A percentile compares a stretch with the other conserved stretches of the same genome.
These are phyloP conservation scores for Phytophthora sansomeana DNA, from an alignment of 352 stramenopile genomes.

Conservation along the genomic window DNA sequence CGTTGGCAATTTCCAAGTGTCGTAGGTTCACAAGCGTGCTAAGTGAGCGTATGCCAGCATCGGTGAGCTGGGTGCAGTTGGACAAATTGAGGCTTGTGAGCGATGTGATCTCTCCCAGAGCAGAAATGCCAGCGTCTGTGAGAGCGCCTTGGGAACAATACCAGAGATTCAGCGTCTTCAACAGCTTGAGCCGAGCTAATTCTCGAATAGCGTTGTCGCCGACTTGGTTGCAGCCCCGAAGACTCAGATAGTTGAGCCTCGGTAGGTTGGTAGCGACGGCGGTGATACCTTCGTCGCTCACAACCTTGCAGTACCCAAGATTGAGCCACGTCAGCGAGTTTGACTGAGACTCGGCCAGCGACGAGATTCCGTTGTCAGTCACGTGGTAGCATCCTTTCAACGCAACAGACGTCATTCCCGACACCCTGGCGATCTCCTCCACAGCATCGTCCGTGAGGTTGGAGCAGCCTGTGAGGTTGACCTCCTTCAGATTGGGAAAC, in stretches of 20 bases:
- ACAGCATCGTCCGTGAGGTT: conserved; percentile 64
- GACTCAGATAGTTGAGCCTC: conserved; percentile 60
- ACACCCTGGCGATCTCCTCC: conserved; percentile 45
- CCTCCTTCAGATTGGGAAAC: conserved; percentile 60
- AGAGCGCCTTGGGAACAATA: conserved; percentile 85
- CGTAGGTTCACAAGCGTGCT: conserved; percentile 64
- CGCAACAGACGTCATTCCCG: conserved; percentile 46
- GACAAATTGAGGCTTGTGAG: conserved; percentile 79
- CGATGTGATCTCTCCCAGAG: conserved; percentile 54
- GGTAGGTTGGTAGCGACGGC: conserved; percentile 49
- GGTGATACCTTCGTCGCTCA: conserved; percentile 67
- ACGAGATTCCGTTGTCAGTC: conserved; percentile 51
- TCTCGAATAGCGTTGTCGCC: conserved; percentile 59
- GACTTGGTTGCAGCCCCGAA: conserved; percentile 69
- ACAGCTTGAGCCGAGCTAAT: conserved; percentile 43
- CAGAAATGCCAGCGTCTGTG: conserved; percentile 65
- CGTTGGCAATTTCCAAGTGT: conserved; percentile 79
- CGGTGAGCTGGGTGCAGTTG: conserved; percentile 83
- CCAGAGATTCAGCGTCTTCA: conserved; percentile 78
- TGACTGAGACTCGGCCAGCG: conserved; percentile 34
- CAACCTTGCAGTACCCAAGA: conserved; percentile 79
- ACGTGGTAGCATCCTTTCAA: conserved; percentile 81
- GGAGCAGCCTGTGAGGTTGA: conserved; percentile 72
- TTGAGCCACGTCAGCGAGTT: conserved; percentile 64
- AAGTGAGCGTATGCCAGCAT: conserved; percentile 60